phyloP scores from a whole-genome alignment of 2,329 filamentous ascomycete genomes.

The Colletotrichum sp. region DNA sequence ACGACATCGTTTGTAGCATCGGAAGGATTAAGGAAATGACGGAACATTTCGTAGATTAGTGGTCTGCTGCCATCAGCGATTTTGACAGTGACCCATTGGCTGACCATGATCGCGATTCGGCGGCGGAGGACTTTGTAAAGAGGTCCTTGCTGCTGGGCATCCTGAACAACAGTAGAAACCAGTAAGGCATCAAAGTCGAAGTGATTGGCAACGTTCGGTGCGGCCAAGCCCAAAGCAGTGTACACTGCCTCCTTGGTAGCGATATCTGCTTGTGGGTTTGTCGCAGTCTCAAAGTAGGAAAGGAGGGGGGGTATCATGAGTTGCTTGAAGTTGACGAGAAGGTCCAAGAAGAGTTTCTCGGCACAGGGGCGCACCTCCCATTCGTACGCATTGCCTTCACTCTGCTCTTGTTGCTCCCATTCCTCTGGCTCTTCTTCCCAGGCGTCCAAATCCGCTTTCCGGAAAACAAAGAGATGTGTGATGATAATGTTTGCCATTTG shows the following conservation, averaged over 20 bases:
- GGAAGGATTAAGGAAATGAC: conserved; percentile 79
- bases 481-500: conserved; percentile 86
- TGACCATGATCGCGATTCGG: conserved; percentile 86
- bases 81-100: conserved; percentile 86
- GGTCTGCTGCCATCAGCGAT: conserved; percentile 71
- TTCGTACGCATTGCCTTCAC: conserved; percentile 84
- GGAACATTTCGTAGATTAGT: conserved; percentile 86
- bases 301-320: conserved; percentile 81
- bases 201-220: conserved; percentile 73
- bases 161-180: conserved; percentile 74
- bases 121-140: conserved; percentile 84
- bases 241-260: conserved; percentile 94
- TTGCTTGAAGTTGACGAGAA: conserved; percentile 87
- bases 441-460: conserved; percentile 81
- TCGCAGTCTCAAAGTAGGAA: conserved; percentile 80
- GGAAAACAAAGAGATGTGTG: conserved; percentile 86
- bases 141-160: conserved; percentile 70
- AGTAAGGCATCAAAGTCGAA: conserved; percentile 88
- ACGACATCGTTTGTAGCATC: conserved; percentile 88
- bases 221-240: conserved; percentile 86
- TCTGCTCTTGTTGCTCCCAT: conserved; percentile 91
- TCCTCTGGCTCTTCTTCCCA: conserved; percentile 97
- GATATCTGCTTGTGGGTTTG: conserved; percentile 69
- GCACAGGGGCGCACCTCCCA: conserved; percentile 92
- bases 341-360: conserved; percentile 91